These are phyloP conservation scores for Boletus albobrunnescens DNA, from an alignment of 1,284 basidiomycete genomes.

Conservation along the genomic window DNA sequence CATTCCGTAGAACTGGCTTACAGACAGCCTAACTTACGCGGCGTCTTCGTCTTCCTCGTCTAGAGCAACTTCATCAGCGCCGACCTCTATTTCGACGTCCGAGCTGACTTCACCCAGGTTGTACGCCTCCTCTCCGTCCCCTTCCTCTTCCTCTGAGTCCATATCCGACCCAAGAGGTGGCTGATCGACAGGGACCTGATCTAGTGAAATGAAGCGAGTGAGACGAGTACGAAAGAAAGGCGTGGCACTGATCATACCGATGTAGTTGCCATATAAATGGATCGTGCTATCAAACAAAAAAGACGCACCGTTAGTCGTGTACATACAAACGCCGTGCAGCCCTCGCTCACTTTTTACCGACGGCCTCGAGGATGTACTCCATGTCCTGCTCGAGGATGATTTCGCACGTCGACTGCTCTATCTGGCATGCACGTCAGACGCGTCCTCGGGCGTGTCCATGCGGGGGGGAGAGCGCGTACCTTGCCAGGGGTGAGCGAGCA, in stretches of 20 bases:
- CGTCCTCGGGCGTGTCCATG: slow-evolving; percentile 1
- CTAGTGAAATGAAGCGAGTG: slow-evolving; percentile 29
- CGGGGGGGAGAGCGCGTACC: slow-evolving; percentile 38
- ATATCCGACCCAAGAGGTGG: slow-evolving; percentile 41
- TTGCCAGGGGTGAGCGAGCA: slow-evolving; percentile 72
- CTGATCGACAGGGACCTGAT: slow-evolving; percentile 47
- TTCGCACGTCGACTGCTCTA: slow-evolving; percentile 77
- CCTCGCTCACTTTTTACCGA: slow-evolving; percentile 75
- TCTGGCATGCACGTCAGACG: slow-evolving; percentile 40
- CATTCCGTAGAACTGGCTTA: too few species aligned
- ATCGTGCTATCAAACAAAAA: slow-evolving; percentile 52
- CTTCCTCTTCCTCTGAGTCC: slow-evolving; percentile 48
- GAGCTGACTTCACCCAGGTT: slow-evolving; percentile 71
- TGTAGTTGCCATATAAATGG: slow-evolving; percentile 89
- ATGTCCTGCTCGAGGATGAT: slow-evolving; percentile 74
- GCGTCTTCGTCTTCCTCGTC: slow-evolving; percentile 48
- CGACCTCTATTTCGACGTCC: slow-evolving; percentile 70
- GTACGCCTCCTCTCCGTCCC: slow-evolving; percentile 46
- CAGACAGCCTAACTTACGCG: slow-evolving; percentile 33
- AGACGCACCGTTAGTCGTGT: background rate
- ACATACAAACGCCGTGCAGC: background rate
- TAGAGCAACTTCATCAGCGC: slow-evolving; percentile 56
- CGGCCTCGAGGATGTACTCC: slow-evolving; percentile 65
- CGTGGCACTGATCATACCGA: slow-evolving; percentile 50
- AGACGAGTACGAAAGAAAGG: background rate